Evolutionary conservation across 2,329 filamentous ascomycete genomes (phyloP).

Genomic region (Aureobasidium sp.): DNA sequence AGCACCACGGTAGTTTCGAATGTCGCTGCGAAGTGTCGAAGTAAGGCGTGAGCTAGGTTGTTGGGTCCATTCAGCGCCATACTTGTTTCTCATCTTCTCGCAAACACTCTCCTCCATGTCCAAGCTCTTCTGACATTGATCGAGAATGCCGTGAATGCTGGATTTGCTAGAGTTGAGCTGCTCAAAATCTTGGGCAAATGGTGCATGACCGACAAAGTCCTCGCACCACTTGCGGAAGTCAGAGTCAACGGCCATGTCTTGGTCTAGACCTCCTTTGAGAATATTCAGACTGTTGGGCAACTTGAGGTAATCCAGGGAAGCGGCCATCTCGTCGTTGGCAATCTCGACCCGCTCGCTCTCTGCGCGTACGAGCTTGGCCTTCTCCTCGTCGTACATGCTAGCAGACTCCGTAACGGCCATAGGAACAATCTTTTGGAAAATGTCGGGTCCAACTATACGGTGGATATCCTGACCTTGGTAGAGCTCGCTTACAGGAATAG

Average conservation of each 20-base stretch:
- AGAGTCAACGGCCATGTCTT: constrained; percentile 78
- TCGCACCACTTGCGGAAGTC: constrained; percentile 93
- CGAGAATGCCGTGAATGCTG: constrained; percentile 63
- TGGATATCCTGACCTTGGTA: constrained; percentile 98
- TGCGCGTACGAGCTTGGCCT: constrained; percentile 87
- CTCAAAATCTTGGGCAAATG: constrained; percentile 73
- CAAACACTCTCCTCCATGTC: constrained; percentile 98
- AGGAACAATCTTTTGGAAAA: constrained; percentile 94
- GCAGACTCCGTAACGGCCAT: constrained; percentile 94
- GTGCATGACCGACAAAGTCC: constrained; percentile 79
- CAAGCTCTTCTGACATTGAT: constrained; percentile 76
- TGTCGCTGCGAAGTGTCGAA: constrained; percentile 76
- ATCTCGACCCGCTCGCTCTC: constrained; percentile 90
- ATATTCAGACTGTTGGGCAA: constrained; percentile 84
- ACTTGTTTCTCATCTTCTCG: constrained; percentile 98
- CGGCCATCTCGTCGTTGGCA: constrained; percentile 91
- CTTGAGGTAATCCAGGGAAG: constrained; percentile 87
- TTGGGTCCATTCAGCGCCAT: constrained; percentile 92
- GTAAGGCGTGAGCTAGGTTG: constrained; percentile 89
- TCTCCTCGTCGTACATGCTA: constrained; percentile 96
- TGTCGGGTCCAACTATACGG: constrained; percentile 90
- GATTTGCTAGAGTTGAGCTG: constrained; percentile 70
- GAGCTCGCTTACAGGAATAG: constrained; percentile 91
- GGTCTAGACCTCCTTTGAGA: constrained; percentile 85
- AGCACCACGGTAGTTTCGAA: constrained; percentile 80